These are phyloP conservation scores for Trypanosoma lewisi DNA, from an alignment of 208 protist species.

Conservation along the genomic window DNA sequence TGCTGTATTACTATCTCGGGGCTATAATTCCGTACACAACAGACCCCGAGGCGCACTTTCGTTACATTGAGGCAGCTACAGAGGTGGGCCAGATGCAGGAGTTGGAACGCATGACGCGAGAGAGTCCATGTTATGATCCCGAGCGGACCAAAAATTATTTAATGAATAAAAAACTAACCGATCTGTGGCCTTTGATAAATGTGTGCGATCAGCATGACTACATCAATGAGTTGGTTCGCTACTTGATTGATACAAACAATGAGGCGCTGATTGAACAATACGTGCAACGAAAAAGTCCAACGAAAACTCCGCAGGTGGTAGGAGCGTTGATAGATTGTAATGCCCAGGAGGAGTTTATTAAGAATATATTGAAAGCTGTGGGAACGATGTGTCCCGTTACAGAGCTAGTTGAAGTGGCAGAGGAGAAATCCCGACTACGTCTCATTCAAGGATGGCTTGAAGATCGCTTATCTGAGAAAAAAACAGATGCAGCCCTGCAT, in stretches of 20 bases:
- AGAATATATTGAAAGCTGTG: conserved; percentile 93
- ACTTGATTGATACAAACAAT: conserved; percentile 96
- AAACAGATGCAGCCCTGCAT: conserved; percentile 95
- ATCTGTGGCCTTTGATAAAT: conserved; percentile 99
- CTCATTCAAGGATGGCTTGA: conserved; percentile 99
- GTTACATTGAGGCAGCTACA: conserved; percentile 99
- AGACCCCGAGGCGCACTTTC: conserved; percentile 98
- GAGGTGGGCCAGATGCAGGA: conserved; percentile 97
- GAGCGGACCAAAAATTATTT: conserved; percentile 99
- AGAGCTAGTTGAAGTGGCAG: conserved; percentile 77
- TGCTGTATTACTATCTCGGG: conserved; percentile 97
- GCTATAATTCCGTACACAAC: conserved; percentile 95
- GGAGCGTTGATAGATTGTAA: conserved; percentile 98
- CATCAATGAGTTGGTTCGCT: conserved; percentile 98
- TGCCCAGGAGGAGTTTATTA: conserved; percentile 96
- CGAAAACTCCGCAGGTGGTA: conserved; percentile 97
- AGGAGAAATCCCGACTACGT: conserved; percentile 93
- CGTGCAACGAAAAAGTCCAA: conserved; percentile 94
- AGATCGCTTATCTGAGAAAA: conserved; percentile 92
- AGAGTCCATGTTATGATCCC: conserved; percentile 97
- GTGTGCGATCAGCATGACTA: conserved; percentile 99
- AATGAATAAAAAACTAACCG: conserved; percentile 97
- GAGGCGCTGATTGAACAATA: conserved; percentile 97
- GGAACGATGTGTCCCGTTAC: conserved; percentile 95
- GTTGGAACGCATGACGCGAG: conserved; percentile 98